These are phyloP conservation scores for Obba rivulosa DNA, from an alignment of 768 basidiomycete genomes.

Conservation along the genomic window DNA sequence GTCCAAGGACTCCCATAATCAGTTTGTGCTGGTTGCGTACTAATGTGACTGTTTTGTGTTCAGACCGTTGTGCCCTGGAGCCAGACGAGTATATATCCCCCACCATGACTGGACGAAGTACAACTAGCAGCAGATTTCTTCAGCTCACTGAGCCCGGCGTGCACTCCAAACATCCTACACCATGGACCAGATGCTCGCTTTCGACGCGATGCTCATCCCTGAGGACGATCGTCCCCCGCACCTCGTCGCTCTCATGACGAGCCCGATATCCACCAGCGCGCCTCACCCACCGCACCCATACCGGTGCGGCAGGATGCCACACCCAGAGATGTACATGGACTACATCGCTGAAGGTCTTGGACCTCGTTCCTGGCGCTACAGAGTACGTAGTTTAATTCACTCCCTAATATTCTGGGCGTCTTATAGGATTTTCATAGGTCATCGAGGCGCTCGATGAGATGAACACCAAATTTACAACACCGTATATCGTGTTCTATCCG, in stretches of 20 bases:
- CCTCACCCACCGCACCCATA: slow-evolving; percentile 24
- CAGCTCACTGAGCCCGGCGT: not conserved
- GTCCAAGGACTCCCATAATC: too few species aligned
- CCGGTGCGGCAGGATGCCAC: slow-evolving; percentile 60
- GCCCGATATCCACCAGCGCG: slow-evolving; percentile 31
- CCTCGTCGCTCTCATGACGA: slow-evolving; percentile 70
- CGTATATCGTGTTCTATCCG: slow-evolving; percentile 81
- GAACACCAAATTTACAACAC: slow-evolving; percentile 71
- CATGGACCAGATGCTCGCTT: slow-evolving; percentile 65
- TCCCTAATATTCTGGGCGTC: slow-evolving; percentile 15
- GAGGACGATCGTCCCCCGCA: slow-evolving; percentile 75
- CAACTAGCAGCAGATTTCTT: not conserved
- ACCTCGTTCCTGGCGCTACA: slow-evolving; percentile 65
- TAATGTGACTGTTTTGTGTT: too few species aligned
- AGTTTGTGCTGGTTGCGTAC: too few species aligned
- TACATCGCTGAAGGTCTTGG: slow-evolving; percentile 73
- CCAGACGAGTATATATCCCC: not conserved
- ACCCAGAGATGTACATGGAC: slow-evolving; percentile 84
- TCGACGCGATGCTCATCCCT: slow-evolving; percentile 72
- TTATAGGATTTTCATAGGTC: slow-evolving; percentile 34
- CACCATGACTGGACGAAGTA: not conserved
- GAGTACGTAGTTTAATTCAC: slow-evolving; percentile 38
- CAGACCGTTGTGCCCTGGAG: too few species aligned
- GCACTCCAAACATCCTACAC: not conserved
- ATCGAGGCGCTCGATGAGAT: slow-evolving; percentile 75